These are phyloP conservation scores for Silene vulgaris DNA, from an alignment of 179 eudicot genomes.

Conservation along the genomic window DNA sequence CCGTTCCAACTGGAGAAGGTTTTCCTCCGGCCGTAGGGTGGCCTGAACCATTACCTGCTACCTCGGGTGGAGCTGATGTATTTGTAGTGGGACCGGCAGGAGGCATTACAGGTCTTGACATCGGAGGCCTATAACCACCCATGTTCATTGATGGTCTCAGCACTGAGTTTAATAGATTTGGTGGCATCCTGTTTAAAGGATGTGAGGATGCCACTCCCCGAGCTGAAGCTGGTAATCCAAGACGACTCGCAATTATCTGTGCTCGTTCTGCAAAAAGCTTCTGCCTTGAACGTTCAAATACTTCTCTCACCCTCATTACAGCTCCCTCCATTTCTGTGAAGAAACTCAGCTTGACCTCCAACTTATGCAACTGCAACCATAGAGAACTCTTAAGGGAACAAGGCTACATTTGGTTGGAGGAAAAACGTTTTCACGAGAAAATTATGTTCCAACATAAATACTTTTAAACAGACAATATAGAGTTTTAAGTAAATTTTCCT, in stretches of 20 bases:
- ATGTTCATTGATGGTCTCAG: slow-evolving; percentile 54
- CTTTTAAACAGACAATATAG: background rate
- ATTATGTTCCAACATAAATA: background rate
- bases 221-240: slow-evolving; percentile 57
- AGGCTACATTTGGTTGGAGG: background rate
- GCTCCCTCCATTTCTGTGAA: slow-evolving; percentile 78
- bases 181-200: slow-evolving; percentile 59
- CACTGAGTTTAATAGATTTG: slow-evolving; percentile 44
- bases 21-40: slow-evolving; percentile 34
- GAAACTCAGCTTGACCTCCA: slow-evolving; percentile 81
- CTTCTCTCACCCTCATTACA: slow-evolving; percentile 69
- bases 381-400: background rate
- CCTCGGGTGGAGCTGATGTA: slow-evolving; percentile 34
- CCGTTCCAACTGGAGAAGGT: slow-evolving; percentile 25
- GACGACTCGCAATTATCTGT: slow-evolving; percentile 77
- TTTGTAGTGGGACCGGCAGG: slow-evolving; percentile 34
- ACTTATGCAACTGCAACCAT: slow-evolving; percentile 65
- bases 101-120: slow-evolving; percentile 56
- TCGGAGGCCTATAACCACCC: slow-evolving; percentile 62
- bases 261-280: slow-evolving; percentile 80
- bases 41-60: slow-evolving; percentile 43
- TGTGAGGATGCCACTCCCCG: slow-evolving; percentile 56
- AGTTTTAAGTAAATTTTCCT: background rate
- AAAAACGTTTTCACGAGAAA: background rate
- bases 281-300: slow-evolving; percentile 78